Base-by-base conservation (phyloP, 2,329 filamentous ascomycete genomes). In the Fonsecaea pugnacius region DNA sequence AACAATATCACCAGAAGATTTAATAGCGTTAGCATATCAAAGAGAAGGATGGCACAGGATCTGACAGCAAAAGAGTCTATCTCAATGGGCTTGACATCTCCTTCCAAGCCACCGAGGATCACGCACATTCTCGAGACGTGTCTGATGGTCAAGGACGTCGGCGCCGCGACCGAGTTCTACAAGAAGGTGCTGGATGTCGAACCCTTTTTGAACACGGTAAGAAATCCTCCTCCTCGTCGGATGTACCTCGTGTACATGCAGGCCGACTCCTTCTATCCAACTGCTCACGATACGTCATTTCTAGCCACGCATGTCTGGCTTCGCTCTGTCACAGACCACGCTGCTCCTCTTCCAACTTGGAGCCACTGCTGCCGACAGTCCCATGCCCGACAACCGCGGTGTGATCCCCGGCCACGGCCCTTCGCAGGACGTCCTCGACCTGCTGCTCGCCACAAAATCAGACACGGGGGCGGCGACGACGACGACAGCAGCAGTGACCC, bases 61-160 rank as follows among this genome's bases (percentile, higher is more conserved):
- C 4, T 4, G 40, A 21, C 40, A 6, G 27, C 27, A 21, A 8
- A 46, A 2, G 3, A 46, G n/a, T 21, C 40, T 21, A 9, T n/a
- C n/a, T n/a, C n/a, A n/a, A n/a, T 46, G 12, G n/a, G 7, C 40
- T 46, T 8, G 43, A 27, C 21, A 14, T 5, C 21, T 24, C 18
- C 57, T 10, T 14, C n/a, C 9, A 50, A 30, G 18, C 70, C 75
- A 68, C 54, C 66, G 18, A 61, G 66, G 10, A 69, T 70, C 33
- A 70, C 70, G 10, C 73, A 74, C 62, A 69, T 74, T 54, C 65
- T 74, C 10, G 73, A 74, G 53, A 74, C 73, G 24, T 69, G 68
- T 59, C 67, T 74, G 12, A 73, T 73, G 57, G 72, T 73, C 51
- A 70, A 70, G 24, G 70, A 72, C 55, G 30, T 74, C 27, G 59